Conservation (phyloP, 768 basidiomycete genomes). For the Lactarius sanguifluus region DNA sequence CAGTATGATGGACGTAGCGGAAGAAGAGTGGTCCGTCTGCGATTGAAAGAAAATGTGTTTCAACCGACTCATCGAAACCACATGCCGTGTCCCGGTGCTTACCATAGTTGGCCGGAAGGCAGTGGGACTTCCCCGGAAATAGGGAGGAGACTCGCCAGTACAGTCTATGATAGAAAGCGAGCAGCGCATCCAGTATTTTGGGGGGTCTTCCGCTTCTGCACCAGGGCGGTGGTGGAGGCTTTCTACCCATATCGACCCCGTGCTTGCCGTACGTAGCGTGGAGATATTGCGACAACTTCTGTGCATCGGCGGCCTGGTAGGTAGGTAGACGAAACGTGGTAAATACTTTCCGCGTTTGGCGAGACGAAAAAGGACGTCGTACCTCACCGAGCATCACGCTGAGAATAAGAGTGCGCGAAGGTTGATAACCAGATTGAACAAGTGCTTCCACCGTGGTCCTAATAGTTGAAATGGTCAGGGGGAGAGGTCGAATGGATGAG, state of each 20-base stretch:
- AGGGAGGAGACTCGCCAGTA: neutral
- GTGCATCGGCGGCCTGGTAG: constrained; percentile 9
- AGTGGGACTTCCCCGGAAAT: too few species aligned
- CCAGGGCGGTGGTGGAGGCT: neutral
- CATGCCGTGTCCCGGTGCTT: neutral
- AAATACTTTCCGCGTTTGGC: neutral
- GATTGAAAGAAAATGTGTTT: neutral
- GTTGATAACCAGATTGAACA: constrained; percentile 8
- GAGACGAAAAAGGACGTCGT: neutral
- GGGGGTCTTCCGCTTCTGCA: neutral
- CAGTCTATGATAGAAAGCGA: neutral
- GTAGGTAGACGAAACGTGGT: neutral
- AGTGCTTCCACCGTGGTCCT: constrained; percentile 13
- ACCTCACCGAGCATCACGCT: constrained; percentile 17
- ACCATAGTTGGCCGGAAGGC: neutral
- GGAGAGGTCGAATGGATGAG: neutral
- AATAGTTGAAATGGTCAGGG: neutral
- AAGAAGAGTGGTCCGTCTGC: neutral
- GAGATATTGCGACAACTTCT: constrained; percentile 3
- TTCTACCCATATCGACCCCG: neutral
- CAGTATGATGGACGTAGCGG: neutral
- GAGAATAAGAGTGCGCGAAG: constrained; percentile 11
- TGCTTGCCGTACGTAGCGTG: neutral
- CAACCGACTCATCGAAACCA: neutral
- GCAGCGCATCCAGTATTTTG: neutral